Conservation (phyloP, 1,284 basidiomycete species). For the Cryptococcus floricola region DNA sequence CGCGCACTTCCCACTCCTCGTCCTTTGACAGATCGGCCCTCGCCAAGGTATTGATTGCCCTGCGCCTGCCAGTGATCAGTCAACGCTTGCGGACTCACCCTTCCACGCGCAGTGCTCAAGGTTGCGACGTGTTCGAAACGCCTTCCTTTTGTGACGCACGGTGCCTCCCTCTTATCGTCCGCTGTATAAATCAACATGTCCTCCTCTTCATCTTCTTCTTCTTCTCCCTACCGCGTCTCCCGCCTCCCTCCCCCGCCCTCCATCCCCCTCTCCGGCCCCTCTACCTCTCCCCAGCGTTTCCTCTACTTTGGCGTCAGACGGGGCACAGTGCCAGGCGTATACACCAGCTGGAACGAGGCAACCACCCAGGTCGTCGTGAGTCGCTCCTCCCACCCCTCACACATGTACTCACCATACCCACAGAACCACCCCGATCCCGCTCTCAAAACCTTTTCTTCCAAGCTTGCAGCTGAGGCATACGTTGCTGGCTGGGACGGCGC, state of each 20-base stretch:
- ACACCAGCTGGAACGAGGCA: conserved; percentile 25
- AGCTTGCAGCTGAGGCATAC: conserved; percentile 31
- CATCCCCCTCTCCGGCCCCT: conserved; percentile 14
- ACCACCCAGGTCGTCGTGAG: conserved; percentile 30
- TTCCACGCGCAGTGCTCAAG: background rate
- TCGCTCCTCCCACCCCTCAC: background rate
- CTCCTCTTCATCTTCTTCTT: background rate
- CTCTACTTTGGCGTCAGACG: conserved; percentile 29
- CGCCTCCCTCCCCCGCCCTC: conserved; percentile 20
- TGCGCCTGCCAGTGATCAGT: background rate
- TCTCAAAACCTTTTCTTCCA: conserved; percentile 32
- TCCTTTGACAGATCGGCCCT: background rate
- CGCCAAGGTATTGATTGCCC: background rate
- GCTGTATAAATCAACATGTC: background rate
- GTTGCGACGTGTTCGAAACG: background rate
- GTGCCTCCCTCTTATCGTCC: background rate
- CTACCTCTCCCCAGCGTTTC: conserved; percentile 17
- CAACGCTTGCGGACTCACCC: background rate
- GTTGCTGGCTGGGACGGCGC: conserved; percentile 36
- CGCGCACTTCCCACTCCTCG: background rate
- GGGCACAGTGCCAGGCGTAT: conserved; percentile 26
- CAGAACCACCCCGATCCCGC: conserved; percentile 24
- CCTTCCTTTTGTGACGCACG: background rate
- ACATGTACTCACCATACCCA: background rate
- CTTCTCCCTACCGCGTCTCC: conserved; percentile 16